phyloP scores from a whole-genome alignment of 2,329 filamentous ascomycete genomes.

The Aspergillus novofumigatus region DNA sequence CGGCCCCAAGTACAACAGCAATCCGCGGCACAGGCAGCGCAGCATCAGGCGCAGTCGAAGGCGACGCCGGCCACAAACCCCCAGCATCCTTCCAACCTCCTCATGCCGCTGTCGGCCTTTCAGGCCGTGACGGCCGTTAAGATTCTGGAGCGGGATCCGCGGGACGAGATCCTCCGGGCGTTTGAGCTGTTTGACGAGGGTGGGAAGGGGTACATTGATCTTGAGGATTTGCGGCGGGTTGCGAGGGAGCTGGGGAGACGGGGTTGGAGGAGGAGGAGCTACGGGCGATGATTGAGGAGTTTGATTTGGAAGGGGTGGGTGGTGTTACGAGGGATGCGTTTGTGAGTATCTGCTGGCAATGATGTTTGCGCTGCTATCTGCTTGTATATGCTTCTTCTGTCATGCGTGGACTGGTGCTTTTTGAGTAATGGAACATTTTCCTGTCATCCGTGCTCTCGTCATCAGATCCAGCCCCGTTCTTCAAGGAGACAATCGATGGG shows the following conservation, averaged over 20 bases:
- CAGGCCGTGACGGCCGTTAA: conserved; percentile 73
- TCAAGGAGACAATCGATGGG: background rate
- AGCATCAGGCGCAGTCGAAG: conserved; percentile 39
- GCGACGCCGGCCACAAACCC: conserved; percentile 41
- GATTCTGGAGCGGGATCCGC: conserved; percentile 76
- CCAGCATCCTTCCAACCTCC: conserved; percentile 60
- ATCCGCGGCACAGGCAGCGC: conserved; percentile 15
- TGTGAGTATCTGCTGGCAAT: conserved; percentile 61
- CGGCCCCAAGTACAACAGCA: conserved; percentile 52
- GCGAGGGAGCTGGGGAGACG: conserved; percentile 84
- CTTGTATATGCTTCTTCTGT: no score
- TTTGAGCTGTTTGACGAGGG: conserved; percentile 93
- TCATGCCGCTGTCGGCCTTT: conserved; percentile 69
- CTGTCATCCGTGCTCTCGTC: background rate
- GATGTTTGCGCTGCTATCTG: conserved; percentile 12
- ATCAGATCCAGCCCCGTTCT: background rate
- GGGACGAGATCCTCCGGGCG: conserved; percentile 85
- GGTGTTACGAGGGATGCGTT: conserved; percentile 64
- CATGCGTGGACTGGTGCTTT: background rate
- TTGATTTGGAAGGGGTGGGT: conserved; percentile 90
- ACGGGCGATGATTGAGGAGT: conserved; percentile 94
- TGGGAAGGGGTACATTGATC: conserved; percentile 82
- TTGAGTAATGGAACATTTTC: background rate
- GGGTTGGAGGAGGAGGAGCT: conserved; percentile 90
- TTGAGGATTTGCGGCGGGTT: conserved; percentile 82